Percentiles rank a stretch among this genome's conserved stretches.
Conservation (phyloP, 306 rosid species). For the Gynostemma pentaphyllum region DNA sequence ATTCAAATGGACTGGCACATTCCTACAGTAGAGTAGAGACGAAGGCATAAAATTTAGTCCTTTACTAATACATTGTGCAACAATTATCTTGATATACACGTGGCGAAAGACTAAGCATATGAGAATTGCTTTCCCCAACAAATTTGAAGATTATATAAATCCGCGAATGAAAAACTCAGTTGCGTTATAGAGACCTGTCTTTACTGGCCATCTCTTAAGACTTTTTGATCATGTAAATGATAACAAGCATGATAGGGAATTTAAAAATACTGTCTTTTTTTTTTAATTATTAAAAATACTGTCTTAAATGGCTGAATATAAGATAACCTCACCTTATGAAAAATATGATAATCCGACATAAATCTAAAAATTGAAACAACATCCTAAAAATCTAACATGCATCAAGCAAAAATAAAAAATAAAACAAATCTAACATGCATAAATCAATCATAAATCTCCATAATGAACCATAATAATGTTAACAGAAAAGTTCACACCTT, state of each 20-base stretch:
- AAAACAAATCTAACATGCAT: too few species aligned
- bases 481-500: slow-evolving; percentile 30
- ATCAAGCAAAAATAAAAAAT: too few species aligned
- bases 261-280: not conserved
- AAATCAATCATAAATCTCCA: not conserved
- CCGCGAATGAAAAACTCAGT: not conserved
- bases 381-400: too few species aligned
- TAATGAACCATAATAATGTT: not conserved
- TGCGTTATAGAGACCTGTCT: not conserved
- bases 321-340: not conserved
- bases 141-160: too few species aligned
- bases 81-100: too few species aligned
- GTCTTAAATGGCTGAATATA: too few species aligned
- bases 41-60: not conserved
- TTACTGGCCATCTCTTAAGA: too few species aligned
- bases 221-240: not conserved
- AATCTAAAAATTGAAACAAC: not conserved
- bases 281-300: too few species aligned
- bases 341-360: not conserved
- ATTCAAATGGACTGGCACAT: slow-evolving; percentile 60
- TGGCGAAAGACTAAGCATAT: too few species aligned
- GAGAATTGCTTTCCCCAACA: too few species aligned
- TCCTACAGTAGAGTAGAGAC: slow-evolving; percentile 30
- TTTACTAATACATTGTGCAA: too few species aligned
- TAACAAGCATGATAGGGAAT: not conserved